Evolutionary conservation across 768 basidiomycete species (phyloP), one percentile per base, ranked within the genome.

Genomic region (Tremella fuciformis): DNA sequence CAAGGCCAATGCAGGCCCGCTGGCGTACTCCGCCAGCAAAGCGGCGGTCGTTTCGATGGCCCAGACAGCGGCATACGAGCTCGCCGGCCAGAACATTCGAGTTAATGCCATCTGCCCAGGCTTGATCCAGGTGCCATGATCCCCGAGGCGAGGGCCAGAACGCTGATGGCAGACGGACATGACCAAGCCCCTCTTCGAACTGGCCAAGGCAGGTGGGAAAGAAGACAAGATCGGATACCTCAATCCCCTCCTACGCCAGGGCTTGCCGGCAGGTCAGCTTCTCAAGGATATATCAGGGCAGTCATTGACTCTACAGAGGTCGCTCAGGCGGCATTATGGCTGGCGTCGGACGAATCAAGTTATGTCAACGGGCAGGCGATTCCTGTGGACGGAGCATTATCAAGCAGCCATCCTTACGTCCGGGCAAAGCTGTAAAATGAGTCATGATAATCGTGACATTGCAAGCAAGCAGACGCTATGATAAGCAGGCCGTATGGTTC

Each of bases 21-120:
- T 75, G 38, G 59, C 64, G 87, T 91, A 94, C 68, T 91, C 89
- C 66, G 91, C 91, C 52, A 89, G 88, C 66, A 96, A 96, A 80
- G 88, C 91, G 29, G 90, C 90, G 11, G 91, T 96, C 21, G 91
- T 90, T 74, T 89, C 85, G 46, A 85, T 94, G 65, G 92, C 90
- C 8, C 84, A 89, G 70, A 92, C 88, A 3, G 80, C 85, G 11
- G 84, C 85, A 3, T 89, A 86, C 74, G 88, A 91, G 75, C 82
- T 94, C 21, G 82, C 86, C 64, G 86, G 82, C 72, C 86, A 85
- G 0, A 87, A 91, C 76, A 83, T 97, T 64, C 88, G 93, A 44
- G 86, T 96, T 62, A 94, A 91, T 53, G 75, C 75, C n/a, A 85
- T 96, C 65, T 93, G 91, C 70, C 93, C 93, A 4, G 92, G 91